Conservation (phyloP, 2,329 filamentous ascomycete species). For the Fusarium sp. region DNA sequence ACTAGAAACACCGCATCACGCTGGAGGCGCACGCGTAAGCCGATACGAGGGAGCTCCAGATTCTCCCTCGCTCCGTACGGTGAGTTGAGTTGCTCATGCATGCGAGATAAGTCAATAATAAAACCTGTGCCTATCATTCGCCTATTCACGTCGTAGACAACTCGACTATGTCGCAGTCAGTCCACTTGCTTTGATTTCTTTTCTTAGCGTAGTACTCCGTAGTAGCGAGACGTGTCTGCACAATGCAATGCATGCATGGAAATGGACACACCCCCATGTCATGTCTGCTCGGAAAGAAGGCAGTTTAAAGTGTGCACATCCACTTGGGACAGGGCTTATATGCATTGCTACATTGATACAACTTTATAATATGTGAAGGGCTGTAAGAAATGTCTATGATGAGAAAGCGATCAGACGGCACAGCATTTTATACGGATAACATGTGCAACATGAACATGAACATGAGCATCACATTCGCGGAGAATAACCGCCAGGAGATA, state of each 20-base stretch:
- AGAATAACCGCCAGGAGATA: slow-evolving; percentile 16
- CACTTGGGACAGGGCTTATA: not conserved
- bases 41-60: slow-evolving; percentile 33
- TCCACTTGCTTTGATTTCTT: slow-evolving; percentile 13
- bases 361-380: not conserved
- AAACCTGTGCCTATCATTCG: not conserved
- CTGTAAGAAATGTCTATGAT: not conserved
- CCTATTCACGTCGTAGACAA: not conserved
- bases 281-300: not conserved
- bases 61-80: slow-evolving; percentile 4
- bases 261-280: not conserved
- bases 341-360: not conserved
- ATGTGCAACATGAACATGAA: not conserved
- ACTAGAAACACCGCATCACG: slow-evolving; percentile 7
- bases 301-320: slow-evolving; percentile 1
- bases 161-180: slow-evolving; percentile 8
- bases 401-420: not conserved
- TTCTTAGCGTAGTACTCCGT: not conserved
- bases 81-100: not conserved
- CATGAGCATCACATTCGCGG: not conserved
- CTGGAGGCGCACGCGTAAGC: slow-evolving; percentile 38
- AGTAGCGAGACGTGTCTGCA: not conserved
- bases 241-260: not conserved
- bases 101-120: not conserved
- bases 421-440: not conserved